Base-by-base conservation (phyloP, 2,329 filamentous ascomycete species). In the Colletotrichum tofieldiae region DNA sequence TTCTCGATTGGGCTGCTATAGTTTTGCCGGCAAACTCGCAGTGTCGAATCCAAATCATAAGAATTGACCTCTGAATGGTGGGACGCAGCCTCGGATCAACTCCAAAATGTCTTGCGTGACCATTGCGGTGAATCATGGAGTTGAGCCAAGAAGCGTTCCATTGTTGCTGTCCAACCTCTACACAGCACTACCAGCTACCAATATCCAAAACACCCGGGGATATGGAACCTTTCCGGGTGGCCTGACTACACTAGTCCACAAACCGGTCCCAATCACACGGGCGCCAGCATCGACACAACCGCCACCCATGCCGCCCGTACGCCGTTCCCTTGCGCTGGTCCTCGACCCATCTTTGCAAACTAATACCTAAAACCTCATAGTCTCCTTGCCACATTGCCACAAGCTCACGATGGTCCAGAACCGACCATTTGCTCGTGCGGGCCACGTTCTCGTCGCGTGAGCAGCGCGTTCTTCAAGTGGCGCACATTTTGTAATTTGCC, bases 381-480 rank as follows among this genome's bases (percentile, higher is more conserved):
- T 32, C 23, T 41, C 35, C 8, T 37, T 43, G 39, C 56, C 65
- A 54, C 20, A 26, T n/a, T 26, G 26, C 52, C 45, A 32, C 62
- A 51, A 66, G 26, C 20, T 3, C 43, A 26, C 20, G 35, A 11
- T n/a, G 23, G 45, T n/a, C 41, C 23, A 67, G 51, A 35, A 26
- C 39, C 41, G 67, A 55, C 18, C 43, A 18, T 32, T 39, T 35
- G 23, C 26, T 68, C 51, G 65, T 47, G 65, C 26, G 47, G 37
- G 18, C 58, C 66, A 64, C 69, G 65, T 69, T 72, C 18, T 23
- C 23, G 12, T 37, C 65, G 20, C 65, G 59, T 61, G 65, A 68
- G 43, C 12, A 39, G 54, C 37, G 20, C 43, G 20, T n/a, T 26
- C 14, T 12, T 7, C 47, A 45, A 16, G 26, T n/a, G 18, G 12